phyloP scores from a whole-genome alignment of 768 basidiomycete genomes.

The Candolleomyces efflorescens region DNA sequence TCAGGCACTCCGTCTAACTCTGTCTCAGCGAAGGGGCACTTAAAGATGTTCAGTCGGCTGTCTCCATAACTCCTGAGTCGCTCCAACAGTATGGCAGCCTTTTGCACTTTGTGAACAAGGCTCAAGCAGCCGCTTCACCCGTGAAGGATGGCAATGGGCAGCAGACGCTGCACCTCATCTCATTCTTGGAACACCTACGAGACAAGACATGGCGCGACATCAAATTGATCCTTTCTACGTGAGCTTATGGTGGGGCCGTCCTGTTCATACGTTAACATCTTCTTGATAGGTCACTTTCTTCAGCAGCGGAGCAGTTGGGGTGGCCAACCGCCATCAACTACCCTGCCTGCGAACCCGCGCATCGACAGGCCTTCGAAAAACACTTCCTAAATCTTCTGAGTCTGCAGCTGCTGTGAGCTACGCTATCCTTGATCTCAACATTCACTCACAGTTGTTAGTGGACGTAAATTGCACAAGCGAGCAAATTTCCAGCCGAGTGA shows the following conservation, averaged over 20 bases:
- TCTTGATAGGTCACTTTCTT: constrained; percentile 50
- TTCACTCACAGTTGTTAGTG: not conserved
- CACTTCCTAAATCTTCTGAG: constrained; percentile 74
- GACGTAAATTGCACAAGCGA: constrained; percentile 7
- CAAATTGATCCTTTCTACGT: constrained; percentile 62
- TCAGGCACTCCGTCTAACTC: constrained; percentile 7
- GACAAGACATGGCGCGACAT: constrained; percentile 77
- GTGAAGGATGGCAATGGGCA: constrained; percentile 45
- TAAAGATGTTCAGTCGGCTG: constrained; percentile 42
- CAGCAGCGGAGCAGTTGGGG: constrained; percentile 66
- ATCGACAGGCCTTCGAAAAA: constrained; percentile 64
- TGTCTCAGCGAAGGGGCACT: constrained; percentile 52
- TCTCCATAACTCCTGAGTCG: constrained; percentile 37
- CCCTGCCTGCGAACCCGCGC: constrained; percentile 38
- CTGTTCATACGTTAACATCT: not conserved
- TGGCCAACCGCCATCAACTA: constrained; percentile 85
- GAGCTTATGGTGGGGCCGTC: constrained; percentile 19
- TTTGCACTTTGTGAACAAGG: constrained; percentile 53
- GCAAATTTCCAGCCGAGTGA: constrained; percentile 17
- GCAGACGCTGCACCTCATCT: constrained; percentile 54
- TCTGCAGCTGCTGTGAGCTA: constrained; percentile 72
- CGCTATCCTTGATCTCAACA: too few species aligned
- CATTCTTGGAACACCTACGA: constrained; percentile 57
- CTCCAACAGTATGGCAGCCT: constrained; percentile 58
- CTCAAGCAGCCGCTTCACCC: constrained; percentile 38